Conservation (phyloP, 2,329 filamentous ascomycete genomes). For the Fusarium pseudocircinatum region DNA sequence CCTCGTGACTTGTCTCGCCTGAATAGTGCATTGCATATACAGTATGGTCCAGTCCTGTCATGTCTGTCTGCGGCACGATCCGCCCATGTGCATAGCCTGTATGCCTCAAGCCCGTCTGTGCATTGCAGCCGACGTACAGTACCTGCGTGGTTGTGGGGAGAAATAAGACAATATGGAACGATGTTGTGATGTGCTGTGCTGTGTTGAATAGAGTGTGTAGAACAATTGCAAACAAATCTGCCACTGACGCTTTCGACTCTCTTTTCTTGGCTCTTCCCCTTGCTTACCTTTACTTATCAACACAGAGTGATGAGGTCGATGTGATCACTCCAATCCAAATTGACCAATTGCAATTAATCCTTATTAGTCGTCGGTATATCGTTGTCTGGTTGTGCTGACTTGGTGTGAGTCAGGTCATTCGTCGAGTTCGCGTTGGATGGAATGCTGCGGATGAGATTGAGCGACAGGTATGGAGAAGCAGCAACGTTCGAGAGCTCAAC, state of each 20-base stretch:
- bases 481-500: slow-evolving; percentile 6
- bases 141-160: slow-evolving; percentile 30
- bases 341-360: slow-evolving; percentile 3
- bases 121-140: slow-evolving; percentile 18
- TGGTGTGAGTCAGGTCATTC: slow-evolving; percentile 20
- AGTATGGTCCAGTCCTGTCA: not conserved
- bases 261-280: slow-evolving; percentile 10
- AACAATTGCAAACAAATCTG: slow-evolving; percentile 24
- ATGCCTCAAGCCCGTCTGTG: slow-evolving; percentile 13
- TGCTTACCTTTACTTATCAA: slow-evolving; percentile 22
- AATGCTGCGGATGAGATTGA: slow-evolving; percentile 22
- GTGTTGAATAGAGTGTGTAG: slow-evolving; percentile 6
- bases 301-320: not conserved
- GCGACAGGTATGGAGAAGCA: slow-evolving; percentile 9
- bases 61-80: slow-evolving; percentile 21
- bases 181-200: not conserved
- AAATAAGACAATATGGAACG: slow-evolving; percentile 14
- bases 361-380: slow-evolving; percentile 15
- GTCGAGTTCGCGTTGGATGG: slow-evolving; percentile 20
- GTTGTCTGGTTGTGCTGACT: slow-evolving; percentile 24
- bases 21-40: slow-evolving; percentile 12
- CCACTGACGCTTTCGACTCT: not conserved
- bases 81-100: slow-evolving; percentile 19
- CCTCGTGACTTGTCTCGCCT: slow-evolving; percentile 19
- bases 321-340: not conserved